Base-by-base conservation (phyloP, 2,329 filamentous ascomycete species). In the Pezicula rhizophila region DNA sequence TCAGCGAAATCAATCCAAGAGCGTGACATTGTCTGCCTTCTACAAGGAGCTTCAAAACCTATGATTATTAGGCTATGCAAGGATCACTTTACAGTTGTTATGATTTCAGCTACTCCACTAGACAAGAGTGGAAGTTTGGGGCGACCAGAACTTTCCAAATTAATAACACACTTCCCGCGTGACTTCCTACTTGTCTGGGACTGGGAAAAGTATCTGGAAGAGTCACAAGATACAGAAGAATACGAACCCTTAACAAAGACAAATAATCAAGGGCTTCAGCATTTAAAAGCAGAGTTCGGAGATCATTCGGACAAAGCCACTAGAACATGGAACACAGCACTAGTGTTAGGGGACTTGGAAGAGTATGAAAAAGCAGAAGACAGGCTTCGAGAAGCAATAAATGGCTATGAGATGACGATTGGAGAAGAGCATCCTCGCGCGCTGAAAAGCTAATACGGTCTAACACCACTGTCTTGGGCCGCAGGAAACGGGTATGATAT, bases 261-360 rank as follows among this genome's bases (percentile, higher is more conserved):
- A 48, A 35, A 48, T 18, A 34, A 48, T 7, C 35, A 26, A 11
- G 14, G 7, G 39, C 28, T n/a, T 26, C 20, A 28, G 31, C 6
- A 31, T 31, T 33, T 26, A 17, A 17, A 28, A 11, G 31, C 23
- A 34, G 82, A 45, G 28, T 20, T 23, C 14, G 20, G 34, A 8
- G 8, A 8, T 23, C 14, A 26, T 37, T 43, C 43, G 7, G 28
- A 37, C 2, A 37, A 34, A 43, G 39, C 46, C 8, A 48, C 40
- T 25, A 48, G 26, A 48, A 48, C 40, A 37, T 48, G 46, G 46
- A 48, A 48, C 23, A 20, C 43, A 34, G 46, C 23, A 48, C 23
- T 56, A 77, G 77, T 59, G 40, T 40, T 46, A 45, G 47, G 26
- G 31, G 47, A 49, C 20, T 28, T 49, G 41, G 26, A 39, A 34